Evolutionary conservation across 2,329 filamentous ascomycete genomes (phyloP), one percentile per base, ranked within the genome.

Genomic region (Aspergillus versicolor): DNA sequence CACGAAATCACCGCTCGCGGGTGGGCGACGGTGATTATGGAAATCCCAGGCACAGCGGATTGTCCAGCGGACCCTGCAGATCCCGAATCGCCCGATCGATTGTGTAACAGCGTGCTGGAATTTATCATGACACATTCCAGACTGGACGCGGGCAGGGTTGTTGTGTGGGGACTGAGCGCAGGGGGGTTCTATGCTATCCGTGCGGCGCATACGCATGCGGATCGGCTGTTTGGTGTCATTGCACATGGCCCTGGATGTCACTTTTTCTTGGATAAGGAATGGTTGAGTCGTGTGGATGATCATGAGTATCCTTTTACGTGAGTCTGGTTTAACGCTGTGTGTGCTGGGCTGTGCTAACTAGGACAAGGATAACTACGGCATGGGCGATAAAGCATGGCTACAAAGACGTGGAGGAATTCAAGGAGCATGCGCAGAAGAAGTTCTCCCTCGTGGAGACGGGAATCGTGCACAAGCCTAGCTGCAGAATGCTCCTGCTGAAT

Each of bases 171-270:
- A 0, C 73, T 89, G 34, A 86, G 83, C 61, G 79, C 82, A 0
- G 87, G 87, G 27, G 87, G 87, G 0, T 89, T 88, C 77, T 88
- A 89, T 71, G 86, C 87, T 19, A 78, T 86, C 40, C 81, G 87
- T n/a, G 79, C 84, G 17, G 86, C 87, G 45, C 85, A 88, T 70
- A 89, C 86, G n/a, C 87, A 89, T 69, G 73, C 75, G 17, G 68
- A 77, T 1, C 71, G 74, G 8, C 72, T 90, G 19, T 70, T 74
- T 0, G 87, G 86, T 0, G 72, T 73, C n/a, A 77, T 89, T 19
- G 86, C 84, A 2, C 85, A 88, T 71, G 86, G 86, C 0, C 85
- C 85, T 0, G 85, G 85, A 0, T 79, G 78, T 12, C 86, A 89
- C 70, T 78, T 84, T 65, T 87, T 87, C 67, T 84, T 86, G 67